Percentiles rank a stretch among this genome's conserved stretches.
These are phyloP conservation scores for Pseudogymnoascus sp. DNA, from an alignment of 2,329 filamentous ascomycete species.

Conservation along the genomic window DNA sequence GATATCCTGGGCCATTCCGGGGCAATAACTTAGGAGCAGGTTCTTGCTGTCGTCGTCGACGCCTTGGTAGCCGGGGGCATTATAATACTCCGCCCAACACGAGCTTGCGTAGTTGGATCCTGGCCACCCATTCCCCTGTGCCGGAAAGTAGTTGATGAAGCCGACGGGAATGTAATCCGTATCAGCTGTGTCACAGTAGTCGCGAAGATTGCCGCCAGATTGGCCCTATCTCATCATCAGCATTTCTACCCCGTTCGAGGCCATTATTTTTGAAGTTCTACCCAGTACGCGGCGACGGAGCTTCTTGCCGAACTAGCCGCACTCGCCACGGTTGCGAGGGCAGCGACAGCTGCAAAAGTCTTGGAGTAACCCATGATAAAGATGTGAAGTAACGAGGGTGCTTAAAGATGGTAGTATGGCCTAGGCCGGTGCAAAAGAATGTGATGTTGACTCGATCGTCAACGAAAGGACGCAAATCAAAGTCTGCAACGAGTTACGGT, in stretches of 20 bases:
- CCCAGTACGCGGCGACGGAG: not conserved
- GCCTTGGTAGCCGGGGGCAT: conserved; percentile 28
- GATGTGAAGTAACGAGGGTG: not conserved
- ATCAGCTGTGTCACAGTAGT: conserved; percentile 31
- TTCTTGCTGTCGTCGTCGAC: conserved; percentile 26
- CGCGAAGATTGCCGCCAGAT: not conserved
- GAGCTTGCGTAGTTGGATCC: conserved; percentile 36
- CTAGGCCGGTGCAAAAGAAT: not conserved
- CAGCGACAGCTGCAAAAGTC: not conserved
- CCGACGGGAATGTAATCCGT: conserved; percentile 37
- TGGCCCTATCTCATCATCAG: not conserved
- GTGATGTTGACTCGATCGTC: not conserved
- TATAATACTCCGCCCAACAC: conserved; percentile 29
- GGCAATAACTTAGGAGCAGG: conserved; percentile 28
- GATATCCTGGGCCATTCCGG: conserved; percentile 30
- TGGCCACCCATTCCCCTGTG: conserved; percentile 33
- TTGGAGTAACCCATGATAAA: not conserved
- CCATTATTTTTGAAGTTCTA: not conserved
- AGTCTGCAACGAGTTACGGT: not conserved
- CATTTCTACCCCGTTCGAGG: not conserved
- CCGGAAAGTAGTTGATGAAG: conserved; percentile 35
- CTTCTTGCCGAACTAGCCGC: not conserved
- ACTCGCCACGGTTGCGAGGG: not conserved
- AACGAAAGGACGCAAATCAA: not conserved
- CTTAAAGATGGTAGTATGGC: not conserved